Evolutionary conservation across 2,329 filamentous ascomycete species (phyloP).

Genomic region (Endocalyx cinctus): DNA sequence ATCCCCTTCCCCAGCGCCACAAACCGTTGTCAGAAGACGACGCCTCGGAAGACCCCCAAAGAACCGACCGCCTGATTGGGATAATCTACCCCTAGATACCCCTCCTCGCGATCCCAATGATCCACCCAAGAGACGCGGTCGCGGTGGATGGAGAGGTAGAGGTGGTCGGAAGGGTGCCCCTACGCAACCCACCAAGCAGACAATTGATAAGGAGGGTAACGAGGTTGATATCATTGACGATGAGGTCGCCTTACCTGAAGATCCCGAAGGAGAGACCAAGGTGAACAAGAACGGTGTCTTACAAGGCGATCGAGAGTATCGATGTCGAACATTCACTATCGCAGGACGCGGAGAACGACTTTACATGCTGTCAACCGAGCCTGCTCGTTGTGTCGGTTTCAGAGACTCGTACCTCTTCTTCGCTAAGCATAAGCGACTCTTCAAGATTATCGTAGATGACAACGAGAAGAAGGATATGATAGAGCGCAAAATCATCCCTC

Average conservation of each 20-base stretch:
- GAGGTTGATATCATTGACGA: conserved; percentile 87
- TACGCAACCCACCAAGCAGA: conserved; percentile 73
- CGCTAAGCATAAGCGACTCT: conserved; percentile 92
- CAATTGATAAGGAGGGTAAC: conserved; percentile 91
- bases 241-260: conserved; percentile 83
- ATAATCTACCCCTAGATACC: conserved; percentile 52
- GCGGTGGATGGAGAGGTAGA: conserved; percentile 66
- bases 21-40: conserved; percentile 65
- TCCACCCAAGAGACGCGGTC: conserved; percentile 59
- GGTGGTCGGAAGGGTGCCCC: conserved; percentile 65
- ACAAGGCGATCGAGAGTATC: conserved; percentile 80
- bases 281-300: conserved; percentile 87
- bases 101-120: conserved; percentile 49
- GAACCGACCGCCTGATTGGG: conserved; percentile 77
- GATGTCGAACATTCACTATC: conserved; percentile 92
- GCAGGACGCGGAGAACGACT: conserved; percentile 75
- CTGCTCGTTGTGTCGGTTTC: conserved; percentile 93
- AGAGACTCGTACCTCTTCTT: conserved; percentile 98
- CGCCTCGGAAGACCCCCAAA: conserved; percentile 83
- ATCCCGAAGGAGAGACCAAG: conserved; percentile 85
- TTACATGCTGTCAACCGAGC: conserved; percentile 98
- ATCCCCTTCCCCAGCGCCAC: conserved; percentile 52
- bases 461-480: conserved; percentile 98
- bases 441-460: conserved; percentile 97
- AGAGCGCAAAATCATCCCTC: conserved; percentile 89